phyloP scores from a whole-genome alignment of 2,329 filamentous ascomycete genomes.

The Xylaria sp. region DNA sequence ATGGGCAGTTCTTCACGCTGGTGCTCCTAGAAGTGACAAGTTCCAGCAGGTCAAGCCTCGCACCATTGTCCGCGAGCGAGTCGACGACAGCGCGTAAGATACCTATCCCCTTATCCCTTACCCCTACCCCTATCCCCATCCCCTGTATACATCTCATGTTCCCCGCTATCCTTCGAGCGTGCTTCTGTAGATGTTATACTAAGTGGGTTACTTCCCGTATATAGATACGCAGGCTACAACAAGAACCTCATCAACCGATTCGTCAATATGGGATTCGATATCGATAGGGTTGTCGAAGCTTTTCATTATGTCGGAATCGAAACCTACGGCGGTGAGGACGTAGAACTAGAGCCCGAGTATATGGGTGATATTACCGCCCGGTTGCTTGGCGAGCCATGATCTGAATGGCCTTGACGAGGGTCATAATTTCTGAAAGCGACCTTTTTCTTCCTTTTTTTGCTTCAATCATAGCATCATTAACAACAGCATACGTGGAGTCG shows the following conservation, averaged over 20 bases:
- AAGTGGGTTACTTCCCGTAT: conserved; percentile 27
- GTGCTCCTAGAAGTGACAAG: conserved; percentile 67
- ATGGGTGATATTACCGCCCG: conserved; percentile 90
- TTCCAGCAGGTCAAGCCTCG: conserved; percentile 45
- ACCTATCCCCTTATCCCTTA: background rate
- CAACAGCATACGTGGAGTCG: conserved; percentile 22
- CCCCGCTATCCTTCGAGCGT: background rate
- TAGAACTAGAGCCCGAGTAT: conserved; percentile 88
- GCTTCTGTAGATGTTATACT: conserved; percentile 19
- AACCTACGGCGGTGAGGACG: conserved; percentile 79
- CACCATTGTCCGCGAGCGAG: conserved; percentile 61
- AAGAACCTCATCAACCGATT: conserved; percentile 85
- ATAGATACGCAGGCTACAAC: conserved; percentile 91
- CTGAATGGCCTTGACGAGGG: background rate
- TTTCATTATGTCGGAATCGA: conserved; percentile 87
- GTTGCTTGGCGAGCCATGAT: conserved; percentile 76
- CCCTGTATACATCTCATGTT: background rate
- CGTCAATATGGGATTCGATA: conserved; percentile 88
- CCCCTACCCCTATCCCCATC: background rate
- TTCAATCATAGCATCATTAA: conserved; percentile 2
- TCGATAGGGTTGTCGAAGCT: conserved; percentile 85
- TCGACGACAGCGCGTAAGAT: conserved; percentile 61
- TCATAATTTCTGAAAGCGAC: background rate
- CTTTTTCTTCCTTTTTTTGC: background rate
- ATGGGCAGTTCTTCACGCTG: conserved; percentile 87